A percentile compares a stretch with the other conserved stretches of the same genome.
Evolutionary conservation across 768 basidiomycete genomes (phyloP).

Genomic region (Epithele typhae): DNA sequence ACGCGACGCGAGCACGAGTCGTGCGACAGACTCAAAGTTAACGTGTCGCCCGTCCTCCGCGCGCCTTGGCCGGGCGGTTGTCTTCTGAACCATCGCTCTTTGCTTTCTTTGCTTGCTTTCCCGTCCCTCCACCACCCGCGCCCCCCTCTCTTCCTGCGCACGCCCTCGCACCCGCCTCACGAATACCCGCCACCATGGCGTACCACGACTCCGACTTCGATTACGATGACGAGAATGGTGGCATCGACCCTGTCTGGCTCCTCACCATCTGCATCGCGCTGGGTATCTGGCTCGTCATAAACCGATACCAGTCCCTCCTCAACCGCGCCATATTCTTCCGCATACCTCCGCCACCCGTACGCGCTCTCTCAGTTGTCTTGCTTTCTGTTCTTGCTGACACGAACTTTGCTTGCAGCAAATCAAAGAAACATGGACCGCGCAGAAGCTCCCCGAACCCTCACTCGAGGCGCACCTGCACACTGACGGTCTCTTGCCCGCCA

Average conservation of each 20-base stretch:
- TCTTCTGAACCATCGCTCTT: constrained; percentile 1
- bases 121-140: too few relatives aligned
- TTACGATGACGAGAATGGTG: constrained; percentile 27
- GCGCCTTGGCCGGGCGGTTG: constrained; percentile 4
- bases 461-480: constrained; percentile 63
- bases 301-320: constrained; percentile 67
- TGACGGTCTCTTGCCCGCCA: constrained; percentile 47
- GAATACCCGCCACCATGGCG: constrained; percentile 11
- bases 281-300: constrained; percentile 75
- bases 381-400: background rate
- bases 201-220: constrained; percentile 24
- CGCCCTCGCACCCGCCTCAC: background rate
- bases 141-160: too few relatives aligned
- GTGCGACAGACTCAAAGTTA: constrained; percentile 9
- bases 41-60: constrained; percentile 1
- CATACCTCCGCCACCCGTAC: constrained; percentile 54
- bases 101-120: too few relatives aligned
- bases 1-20: constrained; percentile 19
- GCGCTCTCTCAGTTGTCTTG: constrained; percentile 16
- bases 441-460: constrained; percentile 51
- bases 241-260: constrained; percentile 58
- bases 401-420: constrained; percentile 20
- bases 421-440: constrained; percentile 48
- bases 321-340: constrained; percentile 73
- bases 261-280: constrained; percentile 67